phyloP scores from a whole-genome alignment of 352 stramenopile species.

The Pythium brachiatum region DNA sequence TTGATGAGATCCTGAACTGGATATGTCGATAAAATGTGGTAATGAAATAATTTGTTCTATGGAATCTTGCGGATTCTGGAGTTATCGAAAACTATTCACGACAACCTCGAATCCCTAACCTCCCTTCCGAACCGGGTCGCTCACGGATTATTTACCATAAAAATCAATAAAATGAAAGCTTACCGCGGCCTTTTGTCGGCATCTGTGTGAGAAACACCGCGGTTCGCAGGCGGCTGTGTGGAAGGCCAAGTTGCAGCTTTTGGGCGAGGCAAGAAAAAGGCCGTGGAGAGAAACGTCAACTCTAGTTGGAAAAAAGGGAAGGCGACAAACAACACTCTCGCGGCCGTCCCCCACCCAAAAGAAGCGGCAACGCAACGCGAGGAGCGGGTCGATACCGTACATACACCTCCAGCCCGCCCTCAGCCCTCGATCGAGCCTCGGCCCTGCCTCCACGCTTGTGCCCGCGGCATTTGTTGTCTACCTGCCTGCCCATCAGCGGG shows the following conservation, averaged over 20 bases:
- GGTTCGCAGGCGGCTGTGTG: not conserved
- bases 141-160: not conserved
- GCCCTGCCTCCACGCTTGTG: not conserved
- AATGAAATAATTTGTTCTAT: slow-evolving; percentile 4
- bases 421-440: not conserved
- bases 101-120: not conserved
- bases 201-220: not conserved
- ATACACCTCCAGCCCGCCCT: not conserved
- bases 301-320: slow-evolving; percentile 14
- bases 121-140: too few relatives aligned
- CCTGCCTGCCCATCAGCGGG: slow-evolving; percentile 3
- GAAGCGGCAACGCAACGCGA: not conserved
- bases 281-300: slow-evolving; percentile 23
- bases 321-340: slow-evolving; percentile 3
- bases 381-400: not conserved
- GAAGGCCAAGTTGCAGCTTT: slow-evolving; percentile 4
- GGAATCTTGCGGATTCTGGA: not conserved
- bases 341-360: not conserved
- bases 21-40: not conserved
- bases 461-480: slow-evolving; percentile 4
- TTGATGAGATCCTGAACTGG: not conserved
- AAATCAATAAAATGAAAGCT: slow-evolving; percentile 1
- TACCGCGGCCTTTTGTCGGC: not conserved
- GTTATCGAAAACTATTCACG: not conserved
- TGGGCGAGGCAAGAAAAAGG: slow-evolving; percentile 15